Conservation (phyloP, 805 yeast species). For the Lipomyces orientalis region DNA sequence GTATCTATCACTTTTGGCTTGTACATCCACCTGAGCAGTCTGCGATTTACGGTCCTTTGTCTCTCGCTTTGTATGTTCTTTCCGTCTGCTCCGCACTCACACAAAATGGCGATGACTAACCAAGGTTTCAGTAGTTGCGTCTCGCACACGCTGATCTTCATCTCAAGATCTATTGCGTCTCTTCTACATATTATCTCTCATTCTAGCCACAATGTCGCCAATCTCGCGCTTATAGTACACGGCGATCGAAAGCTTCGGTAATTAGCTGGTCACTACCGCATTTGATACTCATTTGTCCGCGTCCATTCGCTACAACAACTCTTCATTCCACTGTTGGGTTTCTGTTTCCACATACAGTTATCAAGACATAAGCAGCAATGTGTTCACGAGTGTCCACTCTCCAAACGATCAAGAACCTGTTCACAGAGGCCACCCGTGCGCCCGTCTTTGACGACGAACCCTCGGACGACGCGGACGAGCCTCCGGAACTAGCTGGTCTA, state of each 20-base stretch:
- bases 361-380: background rate
- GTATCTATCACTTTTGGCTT: too few relatives aligned
- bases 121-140: too few relatives aligned
- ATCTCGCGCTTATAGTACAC: background rate
- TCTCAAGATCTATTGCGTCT: too few relatives aligned
- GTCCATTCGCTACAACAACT: background rate
- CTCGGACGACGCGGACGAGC: constrained; percentile 28
- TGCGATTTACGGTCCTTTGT: too few relatives aligned
- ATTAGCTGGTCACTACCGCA: background rate
- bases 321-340: background rate
- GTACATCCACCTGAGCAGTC: too few relatives aligned
- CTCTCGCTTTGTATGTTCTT: too few relatives aligned
- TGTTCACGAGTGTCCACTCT: background rate
- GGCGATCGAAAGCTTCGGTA: background rate
- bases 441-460: constrained; percentile 19
- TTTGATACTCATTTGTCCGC: background rate
- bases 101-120: too few relatives aligned
- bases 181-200: too few relatives aligned
- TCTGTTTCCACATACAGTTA: background rate
- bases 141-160: too few relatives aligned
- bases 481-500: constrained; percentile 17
- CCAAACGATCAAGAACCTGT: constrained; percentile 17
- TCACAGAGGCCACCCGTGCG: constrained; percentile 9
- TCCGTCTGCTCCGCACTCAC: too few relatives aligned
- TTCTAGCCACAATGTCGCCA: background rate